Conservation (phyloP, 2,329 filamentous ascomycete species). For the Penicillium olsonii region DNA sequence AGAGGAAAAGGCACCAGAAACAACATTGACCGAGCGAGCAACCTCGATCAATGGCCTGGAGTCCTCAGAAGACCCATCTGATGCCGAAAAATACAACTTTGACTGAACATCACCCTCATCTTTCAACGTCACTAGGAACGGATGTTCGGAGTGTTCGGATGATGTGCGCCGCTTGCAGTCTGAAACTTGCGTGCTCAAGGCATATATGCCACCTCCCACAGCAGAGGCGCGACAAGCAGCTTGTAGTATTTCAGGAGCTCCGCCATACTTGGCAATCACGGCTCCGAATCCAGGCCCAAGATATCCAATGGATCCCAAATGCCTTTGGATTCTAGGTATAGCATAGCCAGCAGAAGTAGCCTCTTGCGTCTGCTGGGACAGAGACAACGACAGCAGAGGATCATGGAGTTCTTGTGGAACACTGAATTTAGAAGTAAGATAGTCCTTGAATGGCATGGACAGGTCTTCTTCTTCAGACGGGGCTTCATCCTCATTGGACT, state of each 20-base stretch:
- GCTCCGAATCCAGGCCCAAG: constrained; percentile 89
- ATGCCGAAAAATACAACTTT: constrained; percentile 39
- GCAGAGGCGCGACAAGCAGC: constrained; percentile 87
- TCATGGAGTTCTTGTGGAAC: constrained; percentile 69
- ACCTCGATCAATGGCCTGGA: constrained; percentile 39
- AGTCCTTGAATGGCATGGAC: constrained; percentile 54
- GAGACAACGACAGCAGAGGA: constrained; percentile 68
- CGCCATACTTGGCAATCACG: constrained; percentile 90
- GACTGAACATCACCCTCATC: constrained; percentile 40
- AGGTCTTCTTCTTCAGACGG: constrained; percentile 56
- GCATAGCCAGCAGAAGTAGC: constrained; percentile 66
- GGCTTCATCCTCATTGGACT: constrained; percentile 54
- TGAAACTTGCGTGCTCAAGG: constrained; percentile 71
- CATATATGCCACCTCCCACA: constrained; percentile 88
- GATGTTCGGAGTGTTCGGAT: constrained; percentile 15
- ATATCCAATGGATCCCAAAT: constrained; percentile 81
- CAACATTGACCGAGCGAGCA: constrained; percentile 66
- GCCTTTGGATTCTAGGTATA: constrained; percentile 71
- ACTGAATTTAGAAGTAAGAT: constrained; percentile 58
- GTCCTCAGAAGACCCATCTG: constrained; percentile 37
- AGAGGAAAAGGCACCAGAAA: constrained; percentile 63
- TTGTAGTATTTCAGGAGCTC: constrained; percentile 83
- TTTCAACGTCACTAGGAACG: constrained; percentile 34
- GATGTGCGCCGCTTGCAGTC: constrained; percentile 17
- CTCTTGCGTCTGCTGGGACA: constrained; percentile 63